Evolutionary conservation across 1,139 yeast genomes (phyloP).

Genomic region (Blastobotrys indianensis): DNA sequence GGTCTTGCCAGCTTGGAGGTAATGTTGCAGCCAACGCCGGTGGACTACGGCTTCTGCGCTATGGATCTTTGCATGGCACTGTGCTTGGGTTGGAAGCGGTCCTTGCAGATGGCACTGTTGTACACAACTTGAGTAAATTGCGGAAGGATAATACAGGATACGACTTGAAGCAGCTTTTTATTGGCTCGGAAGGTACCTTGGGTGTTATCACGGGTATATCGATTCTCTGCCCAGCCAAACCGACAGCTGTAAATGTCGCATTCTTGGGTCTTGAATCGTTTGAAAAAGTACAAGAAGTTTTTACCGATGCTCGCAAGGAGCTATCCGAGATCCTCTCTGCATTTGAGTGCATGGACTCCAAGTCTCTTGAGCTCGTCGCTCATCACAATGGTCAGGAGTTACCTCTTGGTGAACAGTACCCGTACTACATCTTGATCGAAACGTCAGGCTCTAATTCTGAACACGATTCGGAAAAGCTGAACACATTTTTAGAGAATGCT

Average conservation of each 20-base stretch:
- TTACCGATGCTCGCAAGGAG: slow-evolving; percentile 71
- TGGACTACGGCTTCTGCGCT: slow-evolving; percentile 79
- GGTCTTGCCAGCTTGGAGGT: slow-evolving; percentile 95
- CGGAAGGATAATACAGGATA: slow-evolving; percentile 94
- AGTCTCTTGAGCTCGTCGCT: slow-evolving; percentile 63
- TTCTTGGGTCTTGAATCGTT: slow-evolving; percentile 77
- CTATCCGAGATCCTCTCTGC: slow-evolving; percentile 85
- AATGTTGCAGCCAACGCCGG: slow-evolving; percentile 96
- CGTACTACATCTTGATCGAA: slow-evolving; percentile 86
- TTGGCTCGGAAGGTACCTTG: slow-evolving; percentile 89
- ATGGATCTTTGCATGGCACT: slow-evolving; percentile 89
- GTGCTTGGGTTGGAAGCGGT: slow-evolving; percentile 91
- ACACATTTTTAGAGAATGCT: slow-evolving; percentile 69
- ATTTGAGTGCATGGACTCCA: slow-evolving; percentile 88
- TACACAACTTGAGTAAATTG: slow-evolving; percentile 72
- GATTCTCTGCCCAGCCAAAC: slow-evolving; percentile 86
- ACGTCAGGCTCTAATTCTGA: slow-evolving; percentile 90
- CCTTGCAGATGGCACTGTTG: slow-evolving; percentile 79
- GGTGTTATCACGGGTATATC: slow-evolving; percentile 90
- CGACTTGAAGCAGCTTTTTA: slow-evolving; percentile 84
- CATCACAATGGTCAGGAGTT: slow-evolving; percentile 45
- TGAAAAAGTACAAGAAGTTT: slow-evolving; percentile 76
- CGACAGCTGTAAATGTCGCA: slow-evolving; percentile 81
- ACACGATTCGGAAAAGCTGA: slow-evolving; percentile 47
- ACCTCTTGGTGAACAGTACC: slow-evolving; percentile 74